Conservation (phyloP, 2,329 filamentous ascomycete species). For the Graphiopsis chlorocephala region DNA sequence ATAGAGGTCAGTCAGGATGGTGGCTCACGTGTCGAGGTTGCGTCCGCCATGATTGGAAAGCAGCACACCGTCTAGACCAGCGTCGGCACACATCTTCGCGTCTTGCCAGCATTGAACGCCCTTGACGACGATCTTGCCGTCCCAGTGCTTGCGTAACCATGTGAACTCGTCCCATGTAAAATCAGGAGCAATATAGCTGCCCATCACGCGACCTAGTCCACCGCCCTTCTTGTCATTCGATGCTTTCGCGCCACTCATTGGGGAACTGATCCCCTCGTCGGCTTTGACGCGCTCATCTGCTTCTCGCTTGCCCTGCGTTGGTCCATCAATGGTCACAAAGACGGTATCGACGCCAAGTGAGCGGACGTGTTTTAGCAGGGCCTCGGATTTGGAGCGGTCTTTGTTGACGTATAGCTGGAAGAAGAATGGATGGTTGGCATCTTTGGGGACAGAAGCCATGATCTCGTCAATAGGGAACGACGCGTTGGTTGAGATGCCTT, state of each 20-base stretch:
- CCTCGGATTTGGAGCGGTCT: slow-evolving; percentile 51
- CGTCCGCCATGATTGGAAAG: slow-evolving; percentile 11
- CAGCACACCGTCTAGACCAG: slow-evolving; percentile 20
- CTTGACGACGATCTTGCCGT: slow-evolving; percentile 37
- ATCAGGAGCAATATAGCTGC: slow-evolving; percentile 56
- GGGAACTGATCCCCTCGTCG: slow-evolving; percentile 42
- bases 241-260: slow-evolving; percentile 51
- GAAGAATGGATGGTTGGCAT: slow-evolving; percentile 43
- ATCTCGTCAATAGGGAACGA: slow-evolving; percentile 33
- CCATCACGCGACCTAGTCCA: slow-evolving; percentile 56
- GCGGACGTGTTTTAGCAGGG: slow-evolving; percentile 48
- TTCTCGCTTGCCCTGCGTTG: slow-evolving; percentile 55
- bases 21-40: slow-evolving; percentile 45
- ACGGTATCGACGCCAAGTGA: slow-evolving; percentile 51
- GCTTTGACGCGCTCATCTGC: slow-evolving; percentile 50
- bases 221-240: slow-evolving; percentile 56
- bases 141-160: slow-evolving; percentile 43
- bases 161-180: slow-evolving; percentile 50
- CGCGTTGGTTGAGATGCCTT: slow-evolving; percentile 34
- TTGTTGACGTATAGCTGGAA: slow-evolving; percentile 64
- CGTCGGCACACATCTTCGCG: slow-evolving; percentile 9
- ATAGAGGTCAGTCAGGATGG: background rate
- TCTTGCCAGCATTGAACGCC: slow-evolving; percentile 41
- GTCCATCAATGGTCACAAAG: slow-evolving; percentile 59
- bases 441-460: slow-evolving; percentile 21